Conservation (phyloP, 305 asterid genomes). For the Fraxinus sp. region DNA sequence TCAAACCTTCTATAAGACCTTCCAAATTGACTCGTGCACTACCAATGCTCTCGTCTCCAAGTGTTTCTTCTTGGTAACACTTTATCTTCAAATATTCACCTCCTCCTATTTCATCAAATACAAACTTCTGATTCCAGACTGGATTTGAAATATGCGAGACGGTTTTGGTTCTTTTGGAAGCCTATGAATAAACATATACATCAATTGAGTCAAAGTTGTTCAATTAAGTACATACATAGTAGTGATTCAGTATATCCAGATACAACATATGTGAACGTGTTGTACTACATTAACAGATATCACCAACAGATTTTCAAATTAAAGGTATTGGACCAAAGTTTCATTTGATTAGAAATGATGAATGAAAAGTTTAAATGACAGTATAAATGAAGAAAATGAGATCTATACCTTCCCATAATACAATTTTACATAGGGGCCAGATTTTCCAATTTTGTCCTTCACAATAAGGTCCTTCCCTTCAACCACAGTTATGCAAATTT, state of each 20-base stretch:
- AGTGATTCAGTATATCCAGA: not conserved
- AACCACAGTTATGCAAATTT: slow-evolving; percentile 59
- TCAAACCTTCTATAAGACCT: slow-evolving; percentile 77
- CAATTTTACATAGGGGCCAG: slow-evolving; percentile 76
- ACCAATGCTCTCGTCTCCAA: slow-evolving; percentile 86
- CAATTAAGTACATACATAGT: not conserved
- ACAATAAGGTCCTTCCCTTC: slow-evolving; percentile 75
- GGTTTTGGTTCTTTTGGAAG: slow-evolving; percentile 55
- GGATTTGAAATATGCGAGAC: slow-evolving; percentile 68
- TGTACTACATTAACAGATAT: not conserved
- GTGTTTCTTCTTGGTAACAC: slow-evolving; percentile 73
- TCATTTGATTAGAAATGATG: not conserved
- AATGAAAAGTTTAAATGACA: not conserved
- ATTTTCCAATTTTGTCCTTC: slow-evolving; percentile 75
- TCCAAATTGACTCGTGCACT: slow-evolving; percentile 90
- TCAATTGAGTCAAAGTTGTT: not conserved
- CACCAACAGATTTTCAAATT: not conserved
- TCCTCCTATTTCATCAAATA: slow-evolving; percentile 80
- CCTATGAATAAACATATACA: slow-evolving; percentile 43
- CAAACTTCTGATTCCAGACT: slow-evolving; percentile 83
- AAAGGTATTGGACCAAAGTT: not conserved
- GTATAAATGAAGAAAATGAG: not conserved
- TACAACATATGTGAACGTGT: not conserved
- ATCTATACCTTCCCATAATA: slow-evolving; percentile 79
- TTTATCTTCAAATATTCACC: slow-evolving; percentile 86